Conservation (phyloP, 2,329 filamentous ascomycete genomes). For the Cercospora janseana region DNA sequence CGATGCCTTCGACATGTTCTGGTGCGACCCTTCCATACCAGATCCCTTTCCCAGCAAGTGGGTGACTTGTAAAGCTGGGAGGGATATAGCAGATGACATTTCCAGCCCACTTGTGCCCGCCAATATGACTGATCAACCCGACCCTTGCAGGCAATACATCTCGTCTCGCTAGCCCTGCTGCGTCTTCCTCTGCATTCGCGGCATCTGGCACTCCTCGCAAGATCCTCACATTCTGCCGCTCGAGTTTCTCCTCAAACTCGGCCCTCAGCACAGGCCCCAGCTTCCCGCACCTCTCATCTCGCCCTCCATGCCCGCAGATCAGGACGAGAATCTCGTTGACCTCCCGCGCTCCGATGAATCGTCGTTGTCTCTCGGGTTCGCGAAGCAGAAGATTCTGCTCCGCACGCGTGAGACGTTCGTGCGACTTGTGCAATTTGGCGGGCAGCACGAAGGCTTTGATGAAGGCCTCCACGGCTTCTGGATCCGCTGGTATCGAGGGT, state of each 20-base stretch:
- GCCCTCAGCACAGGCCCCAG: constrained; percentile 69
- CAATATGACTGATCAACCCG: constrained; percentile 73
- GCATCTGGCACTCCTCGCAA: constrained; percentile 40
- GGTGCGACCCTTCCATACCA: constrained; percentile 82
- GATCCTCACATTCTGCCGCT: constrained; percentile 50
- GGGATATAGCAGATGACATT: constrained; percentile 82
- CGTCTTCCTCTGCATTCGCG: constrained; percentile 30
- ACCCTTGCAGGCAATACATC: constrained; percentile 54
- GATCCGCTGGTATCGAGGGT: constrained; percentile 64
- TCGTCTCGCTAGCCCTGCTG: neutral
- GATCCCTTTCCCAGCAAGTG: constrained; percentile 67
- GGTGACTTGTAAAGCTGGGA: constrained; percentile 51
- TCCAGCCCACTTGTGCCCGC: constrained; percentile 81
- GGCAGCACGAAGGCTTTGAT: constrained; percentile 68
- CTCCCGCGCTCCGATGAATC: constrained; percentile 58
- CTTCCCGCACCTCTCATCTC: constrained; percentile 79
- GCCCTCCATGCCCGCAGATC: constrained; percentile 80
- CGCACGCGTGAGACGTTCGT: constrained; percentile 56
- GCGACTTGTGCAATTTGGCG: constrained; percentile 58
- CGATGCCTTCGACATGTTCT: constrained; percentile 71
- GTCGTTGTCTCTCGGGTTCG: constrained; percentile 48
- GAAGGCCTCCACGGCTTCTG: constrained; percentile 53
- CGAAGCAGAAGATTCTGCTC: constrained; percentile 48
- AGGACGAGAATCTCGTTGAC: constrained; percentile 71
- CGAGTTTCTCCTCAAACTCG: constrained; percentile 66